These are phyloP conservation scores for Trichoderma sp. DNA, from an alignment of 2,329 filamentous ascomycete genomes.

Conservation along the genomic window DNA sequence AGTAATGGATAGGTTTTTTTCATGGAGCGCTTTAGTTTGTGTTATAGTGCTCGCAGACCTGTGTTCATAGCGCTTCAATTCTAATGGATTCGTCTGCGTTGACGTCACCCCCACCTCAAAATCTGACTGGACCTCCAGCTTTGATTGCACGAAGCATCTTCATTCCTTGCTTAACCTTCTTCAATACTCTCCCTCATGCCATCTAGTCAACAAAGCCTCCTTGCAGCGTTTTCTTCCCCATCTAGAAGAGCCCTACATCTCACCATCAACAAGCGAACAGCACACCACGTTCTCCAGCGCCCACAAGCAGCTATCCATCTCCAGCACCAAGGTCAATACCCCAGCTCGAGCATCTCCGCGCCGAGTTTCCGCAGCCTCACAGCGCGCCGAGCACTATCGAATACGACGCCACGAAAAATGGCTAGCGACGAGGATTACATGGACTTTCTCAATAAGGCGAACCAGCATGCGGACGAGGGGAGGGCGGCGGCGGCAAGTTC, in stretches of 20 bases:
- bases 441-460: constrained; percentile 83
- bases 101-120: constrained; percentile 16
- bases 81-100: background rate
- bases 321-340: background rate
- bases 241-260: background rate
- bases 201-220: background rate
- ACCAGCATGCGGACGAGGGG: constrained; percentile 65
- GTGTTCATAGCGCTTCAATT: background rate
- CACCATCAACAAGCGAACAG: constrained; percentile 3
- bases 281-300: background rate
- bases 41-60: background rate
- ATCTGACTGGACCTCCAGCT: background rate
- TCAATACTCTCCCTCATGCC: constrained; percentile 1
- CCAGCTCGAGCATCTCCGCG: background rate
- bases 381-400: constrained; percentile 23
- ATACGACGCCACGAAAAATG: constrained; percentile 45
- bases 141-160: background rate
- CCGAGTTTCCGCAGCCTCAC: background rate
- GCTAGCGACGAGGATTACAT: constrained; percentile 78
- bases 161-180: background rate
- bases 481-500: constrained; percentile 22
- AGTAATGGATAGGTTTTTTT: background rate
- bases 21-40: background rate
- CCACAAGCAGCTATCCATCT: background rate
- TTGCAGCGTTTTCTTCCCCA: background rate